Evolutionary conservation across 2,329 filamentous ascomycete species (phyloP).

Genomic region (Coleophoma cylindrospora): DNA sequence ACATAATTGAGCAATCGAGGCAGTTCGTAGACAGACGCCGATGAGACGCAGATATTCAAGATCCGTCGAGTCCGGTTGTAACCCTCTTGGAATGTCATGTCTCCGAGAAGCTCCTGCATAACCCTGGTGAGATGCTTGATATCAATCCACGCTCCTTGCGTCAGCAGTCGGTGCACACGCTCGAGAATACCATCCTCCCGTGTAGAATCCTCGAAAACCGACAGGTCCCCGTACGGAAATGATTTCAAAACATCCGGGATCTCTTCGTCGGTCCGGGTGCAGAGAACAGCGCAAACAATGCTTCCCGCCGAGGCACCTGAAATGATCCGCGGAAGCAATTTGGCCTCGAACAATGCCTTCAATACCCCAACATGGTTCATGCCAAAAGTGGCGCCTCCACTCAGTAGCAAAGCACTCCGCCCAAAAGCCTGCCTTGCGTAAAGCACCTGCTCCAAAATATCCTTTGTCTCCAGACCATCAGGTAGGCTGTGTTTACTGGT

Average conservation of each 20-base stretch:
- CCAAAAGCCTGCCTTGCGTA: slow-evolving; percentile 59
- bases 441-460: slow-evolving; percentile 55
- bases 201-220: slow-evolving; percentile 55
- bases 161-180: slow-evolving; percentile 68
- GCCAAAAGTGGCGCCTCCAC: slow-evolving; percentile 66
- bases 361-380: slow-evolving; percentile 70
- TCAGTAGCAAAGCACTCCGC: slow-evolving; percentile 60
- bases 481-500: slow-evolving; percentile 42
- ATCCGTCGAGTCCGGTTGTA: slow-evolving; percentile 92
- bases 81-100: slow-evolving; percentile 92
- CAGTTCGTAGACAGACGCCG: slow-evolving; percentile 79
- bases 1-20: slow-evolving; percentile 87
- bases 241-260: slow-evolving; percentile 51
- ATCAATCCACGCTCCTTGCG: slow-evolving; percentile 80
- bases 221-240: slow-evolving; percentile 58
- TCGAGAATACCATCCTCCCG: slow-evolving; percentile 60
- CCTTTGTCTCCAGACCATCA: slow-evolving; percentile 46
- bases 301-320: slow-evolving; percentile 67
- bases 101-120: slow-evolving; percentile 75
- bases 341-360: slow-evolving; percentile 59
- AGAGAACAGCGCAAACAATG: slow-evolving; percentile 62
- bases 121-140: slow-evolving; percentile 76
- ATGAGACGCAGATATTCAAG: slow-evolving; percentile 90
- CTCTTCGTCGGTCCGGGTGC: slow-evolving; percentile 58
- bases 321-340: slow-evolving; percentile 61